Evolutionary conservation across 1,139 yeast species (phyloP), one percentile per base, ranked within the genome.

Genomic region (Pichia inconspicua): DNA sequence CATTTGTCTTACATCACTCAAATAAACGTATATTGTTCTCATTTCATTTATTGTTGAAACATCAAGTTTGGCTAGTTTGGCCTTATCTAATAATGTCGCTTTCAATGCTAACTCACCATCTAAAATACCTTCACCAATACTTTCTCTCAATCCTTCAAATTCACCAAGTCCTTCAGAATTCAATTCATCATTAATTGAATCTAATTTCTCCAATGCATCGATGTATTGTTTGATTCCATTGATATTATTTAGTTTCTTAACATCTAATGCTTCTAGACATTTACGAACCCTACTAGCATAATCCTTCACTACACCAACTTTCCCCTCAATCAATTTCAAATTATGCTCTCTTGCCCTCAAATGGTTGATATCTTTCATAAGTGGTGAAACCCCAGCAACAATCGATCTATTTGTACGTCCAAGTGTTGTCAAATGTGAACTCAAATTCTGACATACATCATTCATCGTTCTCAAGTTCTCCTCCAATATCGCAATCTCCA

Each of bases 401-500:
- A 95, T 87, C 36, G 75, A 74, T 40, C 73, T 66, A 4, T 95
- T 77, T 45, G 79, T 78, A 32, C 64, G 65, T 3, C 86, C 75
- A 42, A 89, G 76, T 44, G 69, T 72, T 42, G 66, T 67, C 37
- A 89, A 67, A 1, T 88, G 79, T 37, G 69, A 65, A 17, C 79
- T 72, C 48, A 89, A 80, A 44, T 75, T 69, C 4, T 67, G 64
- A 28, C 89, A 77, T 38, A 88, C 65, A 19, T 72, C 74, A 42
- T 75, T 75, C 7, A 89, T 78, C 50, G 77, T 75, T 45, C 73
- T 66, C 35, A 89, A 70, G 49, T 85, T 83, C 59, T 85, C 94
- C 49, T 85, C 85, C 40, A 89, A 72, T 10, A 89, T 89, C 3
- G 88, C 82, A 43, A 87, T 82, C 58, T 88, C 96, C 3, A 94